Percentiles rank a stretch among this genome's conserved stretches.
Conservation (phyloP, 192 early-diverging fungal species). For the Coemansia furcata region DNA sequence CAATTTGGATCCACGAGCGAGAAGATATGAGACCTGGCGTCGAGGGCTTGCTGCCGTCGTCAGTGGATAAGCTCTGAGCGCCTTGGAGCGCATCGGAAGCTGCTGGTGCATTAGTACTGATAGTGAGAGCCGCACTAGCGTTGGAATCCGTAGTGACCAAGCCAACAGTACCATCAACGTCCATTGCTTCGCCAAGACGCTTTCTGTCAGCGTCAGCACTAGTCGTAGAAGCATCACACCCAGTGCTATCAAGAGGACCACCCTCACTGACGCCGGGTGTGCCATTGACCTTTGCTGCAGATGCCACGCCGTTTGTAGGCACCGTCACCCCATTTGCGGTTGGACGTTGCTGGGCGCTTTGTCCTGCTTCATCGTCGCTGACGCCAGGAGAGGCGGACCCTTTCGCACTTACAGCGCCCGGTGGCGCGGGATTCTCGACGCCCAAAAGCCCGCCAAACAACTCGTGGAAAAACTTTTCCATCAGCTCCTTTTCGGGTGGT, state of each 20-base stretch:
- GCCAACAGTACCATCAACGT: not conserved
- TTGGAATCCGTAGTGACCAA: not conserved
- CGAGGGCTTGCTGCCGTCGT: slow-evolving; percentile 49
- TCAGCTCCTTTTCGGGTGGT: slow-evolving; percentile 67
- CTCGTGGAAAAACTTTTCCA: slow-evolving; percentile 72
- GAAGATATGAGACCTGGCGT: slow-evolving; percentile 53
- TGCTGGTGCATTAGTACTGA: not conserved
- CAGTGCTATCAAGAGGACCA: not conserved
- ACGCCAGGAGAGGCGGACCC: not conserved
- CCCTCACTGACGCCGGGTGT: not conserved
- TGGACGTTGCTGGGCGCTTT: not conserved
- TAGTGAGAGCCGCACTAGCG: not conserved
- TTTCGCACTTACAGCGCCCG: not conserved
- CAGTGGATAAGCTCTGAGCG: not conserved
- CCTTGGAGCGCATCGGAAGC: not conserved
- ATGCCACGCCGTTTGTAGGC: slow-evolving; percentile 11
- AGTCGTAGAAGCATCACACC: not conserved
- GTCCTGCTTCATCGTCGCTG: not conserved
- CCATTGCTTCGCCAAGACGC: not conserved
- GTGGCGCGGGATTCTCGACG: slow-evolving; percentile 19
- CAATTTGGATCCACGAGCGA: slow-evolving; percentile 53
- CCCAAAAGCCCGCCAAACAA: slow-evolving; percentile 61
- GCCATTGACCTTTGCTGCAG: not conserved
- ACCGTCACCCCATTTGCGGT: not conserved
- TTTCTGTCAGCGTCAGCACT: slow-evolving; percentile 1